These are phyloP conservation scores for Pachysolen tannophilus DNA, from an alignment of 805 yeast species.

Conservation along the genomic window DNA sequence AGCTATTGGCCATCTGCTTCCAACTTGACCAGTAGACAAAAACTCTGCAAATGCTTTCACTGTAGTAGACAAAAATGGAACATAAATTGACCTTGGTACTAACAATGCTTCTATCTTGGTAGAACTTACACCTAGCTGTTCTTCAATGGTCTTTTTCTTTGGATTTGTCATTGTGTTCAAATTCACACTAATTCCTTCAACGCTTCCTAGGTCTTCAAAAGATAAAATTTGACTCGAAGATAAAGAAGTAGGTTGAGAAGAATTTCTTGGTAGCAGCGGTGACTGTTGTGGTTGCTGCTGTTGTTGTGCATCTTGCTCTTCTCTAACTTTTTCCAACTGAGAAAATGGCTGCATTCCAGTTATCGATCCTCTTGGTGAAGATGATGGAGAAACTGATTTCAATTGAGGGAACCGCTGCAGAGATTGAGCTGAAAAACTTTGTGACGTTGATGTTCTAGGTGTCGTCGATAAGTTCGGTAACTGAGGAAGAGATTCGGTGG, in stretches of 20 bases:
- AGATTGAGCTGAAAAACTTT: too few relatives aligned
- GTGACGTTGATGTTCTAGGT: too few relatives aligned
- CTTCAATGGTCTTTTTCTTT: conserved; percentile 5
- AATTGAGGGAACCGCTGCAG: conserved; percentile 1
- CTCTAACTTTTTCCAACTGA: neutral
- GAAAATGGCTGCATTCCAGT: conserved; percentile 19
- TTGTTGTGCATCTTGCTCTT: neutral
- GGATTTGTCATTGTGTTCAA: neutral
- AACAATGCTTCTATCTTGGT: conserved; percentile 48
- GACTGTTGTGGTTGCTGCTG: too few relatives aligned
- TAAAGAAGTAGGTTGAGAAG: neutral
- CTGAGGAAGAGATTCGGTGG: conserved; percentile 40
- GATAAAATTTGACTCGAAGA: neutral
- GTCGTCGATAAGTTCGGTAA: conserved; percentile 2
- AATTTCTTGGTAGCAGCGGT: too few relatives aligned
- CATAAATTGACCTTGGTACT: conserved; percentile 58
- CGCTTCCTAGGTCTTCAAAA: too few relatives aligned
- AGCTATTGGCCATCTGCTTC: conserved; percentile 62
- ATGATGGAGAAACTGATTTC: conserved; percentile 19
- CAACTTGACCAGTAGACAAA: conserved; percentile 73
- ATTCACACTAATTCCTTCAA: conserved; percentile 12
- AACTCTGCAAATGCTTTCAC: conserved; percentile 65
- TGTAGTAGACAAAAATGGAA: conserved; percentile 58
- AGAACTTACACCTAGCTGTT: conserved; percentile 9
- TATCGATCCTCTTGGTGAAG: conserved; percentile 42